Evolutionary conservation across 441 rosid genomes (phyloP), one percentile per base, ranked within the genome.

Genomic region (Bocquillonia castaneifolia): DNA sequence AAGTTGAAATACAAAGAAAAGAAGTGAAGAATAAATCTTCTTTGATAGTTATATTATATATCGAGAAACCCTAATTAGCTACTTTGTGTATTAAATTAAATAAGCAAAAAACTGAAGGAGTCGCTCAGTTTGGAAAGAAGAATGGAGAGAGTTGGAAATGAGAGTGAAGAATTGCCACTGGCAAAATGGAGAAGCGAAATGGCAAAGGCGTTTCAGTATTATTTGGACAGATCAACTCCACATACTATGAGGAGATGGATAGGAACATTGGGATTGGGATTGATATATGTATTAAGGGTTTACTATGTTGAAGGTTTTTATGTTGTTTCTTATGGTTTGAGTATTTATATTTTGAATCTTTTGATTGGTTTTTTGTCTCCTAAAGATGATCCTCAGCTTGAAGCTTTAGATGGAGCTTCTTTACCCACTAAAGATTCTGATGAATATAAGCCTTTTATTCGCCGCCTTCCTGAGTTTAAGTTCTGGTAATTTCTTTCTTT

Each of bases 401-500:
- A 68, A 18, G 65, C 52, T 28, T 34, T 50, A 26, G 78, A 74
- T 64, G 78, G 74, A n/a, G 62, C 67, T 37, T 25, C 61, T 6
- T 50, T 74, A n/a, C 78, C 78, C 9, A 74, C 71, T 1, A 50
- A 31, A 22, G 73, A 42, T 37, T 74, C 71, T 6, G 71, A 74
- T 25, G 78, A 74, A 28, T 74, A 39, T 69, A 58, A 18, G 50
- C 78, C 78, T 37, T 70, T 64, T 32, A 31, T 68, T 32, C 73
- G 77, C 54, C 77, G 73, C 14, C 65, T 73, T 2, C 77, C 77
- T 22, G 78, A 74, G 67, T 74, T 74, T 32, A 74, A 64, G 59
- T 74, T 74, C 63, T 74, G 71, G 78, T 74, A 69, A 26, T 28
- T 25, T 17, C 18, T 37, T 34, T 2, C 20, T 51, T 17, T 4